Conservation (phyloP, 1,284 basidiomycete genomes). For the Meira nashicola region DNA sequence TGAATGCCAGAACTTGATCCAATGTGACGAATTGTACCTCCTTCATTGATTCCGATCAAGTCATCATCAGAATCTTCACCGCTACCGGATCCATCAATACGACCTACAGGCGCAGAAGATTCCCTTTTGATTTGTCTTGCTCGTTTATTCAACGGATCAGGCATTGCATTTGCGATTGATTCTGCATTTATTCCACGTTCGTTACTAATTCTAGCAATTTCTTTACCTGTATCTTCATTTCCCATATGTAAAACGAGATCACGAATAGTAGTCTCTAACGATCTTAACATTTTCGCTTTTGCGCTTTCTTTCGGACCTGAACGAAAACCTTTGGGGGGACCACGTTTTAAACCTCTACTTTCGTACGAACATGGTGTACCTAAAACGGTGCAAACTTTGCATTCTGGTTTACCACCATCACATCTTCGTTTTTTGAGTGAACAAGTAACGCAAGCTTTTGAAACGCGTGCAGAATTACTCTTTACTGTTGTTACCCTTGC, state of each 20-base stretch:
- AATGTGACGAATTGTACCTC: slow-evolving; percentile 39
- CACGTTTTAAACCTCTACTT: slow-evolving; percentile 32
- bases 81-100: slow-evolving; percentile 17
- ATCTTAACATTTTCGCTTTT: slow-evolving; percentile 31
- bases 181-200: slow-evolving; percentile 20
- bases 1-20: slow-evolving; percentile 42
- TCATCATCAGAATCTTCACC: slow-evolving; percentile 15
- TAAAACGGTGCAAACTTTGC: slow-evolving; percentile 38
- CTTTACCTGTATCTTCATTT: slow-evolving; percentile 25
- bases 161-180: no score
- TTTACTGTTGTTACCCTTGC: slow-evolving; percentile 14
- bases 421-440: slow-evolving; percentile 42
- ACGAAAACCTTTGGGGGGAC: slow-evolving; percentile 44
- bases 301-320: slow-evolving; percentile 38
- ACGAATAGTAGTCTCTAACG: slow-evolving; percentile 40
- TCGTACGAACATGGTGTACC: slow-evolving; percentile 42
- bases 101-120: background rate
- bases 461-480: slow-evolving; percentile 18
- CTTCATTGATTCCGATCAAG: slow-evolving; percentile 22
- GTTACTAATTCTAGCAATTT: slow-evolving; percentile 30
- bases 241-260: slow-evolving; percentile 37
- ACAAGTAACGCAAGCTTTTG: slow-evolving; percentile 42
- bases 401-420: slow-evolving; percentile 40
- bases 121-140: background rate
- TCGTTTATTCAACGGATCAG: background rate